Evolutionary conservation across 345 rosid genomes (phyloP).

Genomic region (Populus tremula): DNA sequence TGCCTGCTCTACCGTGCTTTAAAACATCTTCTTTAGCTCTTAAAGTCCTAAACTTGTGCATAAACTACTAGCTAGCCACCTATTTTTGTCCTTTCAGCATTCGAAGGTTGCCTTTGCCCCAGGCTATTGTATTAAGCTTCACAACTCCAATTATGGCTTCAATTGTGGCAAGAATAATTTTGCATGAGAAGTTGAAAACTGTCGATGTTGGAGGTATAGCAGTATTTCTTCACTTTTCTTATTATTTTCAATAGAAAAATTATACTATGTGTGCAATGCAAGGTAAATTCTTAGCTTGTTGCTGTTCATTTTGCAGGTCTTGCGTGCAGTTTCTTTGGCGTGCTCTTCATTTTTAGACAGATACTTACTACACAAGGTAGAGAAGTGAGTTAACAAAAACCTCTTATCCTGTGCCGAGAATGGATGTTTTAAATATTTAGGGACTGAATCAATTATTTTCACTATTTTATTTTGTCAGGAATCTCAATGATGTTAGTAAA

Average conservation of each 20-base stretch:
- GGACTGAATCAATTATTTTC: not conserved
- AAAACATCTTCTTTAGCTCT: constrained; percentile 1
- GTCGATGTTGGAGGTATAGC: constrained; percentile 67
- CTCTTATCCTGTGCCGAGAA: constrained; percentile 26
- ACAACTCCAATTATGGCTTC: constrained; percentile 80
- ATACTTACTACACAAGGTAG: constrained; percentile 79
- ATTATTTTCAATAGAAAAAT: not conserved
- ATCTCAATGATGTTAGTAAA: not conserved
- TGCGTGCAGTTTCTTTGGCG: constrained; percentile 86
- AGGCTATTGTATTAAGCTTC: constrained; percentile 70
- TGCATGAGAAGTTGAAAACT: constrained; percentile 72
- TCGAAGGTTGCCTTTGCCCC: constrained; percentile 72
- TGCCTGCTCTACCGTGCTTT: constrained; percentile 1
- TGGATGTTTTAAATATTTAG: constrained; percentile 2
- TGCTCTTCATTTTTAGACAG: constrained; percentile 72
- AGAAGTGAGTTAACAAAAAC: constrained; percentile 72
- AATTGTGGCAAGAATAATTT: constrained; percentile 61
- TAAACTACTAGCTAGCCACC: constrained; percentile 6
- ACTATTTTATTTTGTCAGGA: not conserved
- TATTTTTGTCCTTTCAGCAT: constrained; percentile 55
- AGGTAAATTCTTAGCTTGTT: constrained; percentile 24
- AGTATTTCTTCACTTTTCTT: not conserved
- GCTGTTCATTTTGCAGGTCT: constrained; percentile 55
- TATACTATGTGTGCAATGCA: constrained; percentile 4
- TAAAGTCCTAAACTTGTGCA: not conserved